Evolutionary conservation across 1,284 basidiomycete species (phyloP).

Genomic region (Boletellus deceptivus): DNA sequence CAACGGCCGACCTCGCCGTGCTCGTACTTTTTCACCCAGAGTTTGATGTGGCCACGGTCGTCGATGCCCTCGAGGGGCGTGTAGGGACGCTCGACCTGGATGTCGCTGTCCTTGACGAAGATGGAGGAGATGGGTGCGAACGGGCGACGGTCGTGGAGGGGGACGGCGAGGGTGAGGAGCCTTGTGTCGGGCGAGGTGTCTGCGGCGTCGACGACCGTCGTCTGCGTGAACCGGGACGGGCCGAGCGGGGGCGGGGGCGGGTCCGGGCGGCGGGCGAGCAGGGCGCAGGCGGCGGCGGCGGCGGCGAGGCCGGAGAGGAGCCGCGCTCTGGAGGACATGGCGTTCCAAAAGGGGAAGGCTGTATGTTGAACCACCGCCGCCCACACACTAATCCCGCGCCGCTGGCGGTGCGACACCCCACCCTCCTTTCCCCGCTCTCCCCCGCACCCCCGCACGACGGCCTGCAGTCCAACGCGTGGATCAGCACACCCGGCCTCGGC

Average conservation of each 20-base stretch:
- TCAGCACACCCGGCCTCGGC: slow-evolving; percentile 30
- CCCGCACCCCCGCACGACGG: slow-evolving; percentile 10
- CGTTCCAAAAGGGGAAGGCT: slow-evolving; percentile 15
- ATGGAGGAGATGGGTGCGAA: slow-evolving; percentile 67
- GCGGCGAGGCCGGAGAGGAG: slow-evolving; percentile 34
- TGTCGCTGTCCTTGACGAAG: slow-evolving; percentile 81
- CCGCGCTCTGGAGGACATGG: slow-evolving; percentile 17
- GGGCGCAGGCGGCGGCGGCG: slow-evolving; percentile 51
- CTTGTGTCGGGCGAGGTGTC: slow-evolving; percentile 53
- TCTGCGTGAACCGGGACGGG: slow-evolving; percentile 60
- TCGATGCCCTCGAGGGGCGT: slow-evolving; percentile 75
- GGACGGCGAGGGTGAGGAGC: slow-evolving; percentile 59
- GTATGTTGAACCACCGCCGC: slow-evolving; percentile 14
- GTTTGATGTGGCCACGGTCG: slow-evolving; percentile 55
- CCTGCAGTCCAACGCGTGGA: slow-evolving; percentile 38
- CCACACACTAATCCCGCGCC: slow-evolving; percentile 20
- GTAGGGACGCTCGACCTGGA: slow-evolving; percentile 86
- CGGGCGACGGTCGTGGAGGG: slow-evolving; percentile 29
- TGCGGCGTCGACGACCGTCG: slow-evolving; percentile 55
- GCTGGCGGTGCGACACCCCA: slow-evolving; percentile 33
- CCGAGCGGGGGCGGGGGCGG: slow-evolving; percentile 40
- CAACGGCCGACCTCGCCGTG: slow-evolving; percentile 81
- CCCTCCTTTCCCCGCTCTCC: slow-evolving; percentile 31
- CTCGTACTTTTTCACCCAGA: slow-evolving; percentile 79
- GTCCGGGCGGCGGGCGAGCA: slow-evolving; percentile 44